Evolutionary conservation across 1,284 basidiomycete genomes (phyloP).

Genomic region (Apiotrichum domesticum): DNA sequence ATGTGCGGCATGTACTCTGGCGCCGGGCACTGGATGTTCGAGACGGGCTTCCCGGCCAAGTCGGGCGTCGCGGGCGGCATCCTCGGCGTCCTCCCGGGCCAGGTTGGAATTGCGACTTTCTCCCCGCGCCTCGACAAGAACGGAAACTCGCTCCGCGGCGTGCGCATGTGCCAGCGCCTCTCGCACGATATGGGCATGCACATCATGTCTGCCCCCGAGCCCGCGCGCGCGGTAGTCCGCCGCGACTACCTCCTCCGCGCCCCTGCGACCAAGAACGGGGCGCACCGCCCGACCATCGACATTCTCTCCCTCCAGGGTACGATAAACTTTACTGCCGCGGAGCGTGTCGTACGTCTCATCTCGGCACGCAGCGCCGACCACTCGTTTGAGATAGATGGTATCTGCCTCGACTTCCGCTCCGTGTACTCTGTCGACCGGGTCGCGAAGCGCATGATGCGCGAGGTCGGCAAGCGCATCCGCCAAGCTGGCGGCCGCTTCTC

Average conservation of each 20-base stretch:
- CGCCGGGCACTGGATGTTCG: constrained; percentile 14
- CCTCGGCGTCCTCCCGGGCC: constrained; percentile 13
- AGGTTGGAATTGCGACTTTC: constrained; percentile 16
- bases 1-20: constrained; percentile 19
- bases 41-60: constrained; percentile 14
- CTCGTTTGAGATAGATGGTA: neutral
- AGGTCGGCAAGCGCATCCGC: constrained; percentile 7
- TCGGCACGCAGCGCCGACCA: neutral
- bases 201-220: constrained; percentile 17
- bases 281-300: neutral
- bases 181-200: constrained; percentile 20
- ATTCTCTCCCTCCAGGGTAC: constrained; percentile 15
- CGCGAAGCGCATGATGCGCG: constrained; percentile 12
- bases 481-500: neutral
- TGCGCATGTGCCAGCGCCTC: constrained; percentile 13
- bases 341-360: constrained; percentile 15
- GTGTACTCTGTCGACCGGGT: constrained; percentile 13
- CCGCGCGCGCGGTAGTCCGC: constrained; percentile 11
- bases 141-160: constrained; percentile 14
- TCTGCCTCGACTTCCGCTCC: constrained; percentile 12
- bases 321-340: constrained; percentile 16
- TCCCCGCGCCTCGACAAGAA: constrained; percentile 11
- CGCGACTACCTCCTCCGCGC: constrained; percentile 13
- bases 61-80: constrained; percentile 16
- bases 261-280: neutral